phyloP scores from a whole-genome alignment of 495 filamentous ascomycete species.

The Tuber borchii region DNA sequence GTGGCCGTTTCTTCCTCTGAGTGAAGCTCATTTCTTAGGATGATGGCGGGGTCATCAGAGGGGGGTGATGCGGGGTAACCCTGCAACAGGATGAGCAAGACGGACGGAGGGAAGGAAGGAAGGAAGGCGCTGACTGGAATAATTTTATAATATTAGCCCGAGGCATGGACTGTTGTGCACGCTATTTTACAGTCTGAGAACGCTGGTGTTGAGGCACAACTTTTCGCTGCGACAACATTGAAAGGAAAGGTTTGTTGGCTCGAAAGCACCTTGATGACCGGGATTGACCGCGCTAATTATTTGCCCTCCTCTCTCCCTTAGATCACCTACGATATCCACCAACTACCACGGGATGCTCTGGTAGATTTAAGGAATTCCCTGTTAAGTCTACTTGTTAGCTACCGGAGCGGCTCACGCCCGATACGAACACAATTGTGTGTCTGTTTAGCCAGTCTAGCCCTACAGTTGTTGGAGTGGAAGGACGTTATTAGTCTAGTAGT shows the following conservation, averaged over 20 bases:
- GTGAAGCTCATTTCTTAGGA: constrained; percentile 28
- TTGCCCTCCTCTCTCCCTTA: constrained; percentile 37
- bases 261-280: constrained; percentile 11
- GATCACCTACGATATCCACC: constrained; percentile 79
- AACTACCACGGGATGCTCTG: constrained; percentile 70
- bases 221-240: constrained; percentile 93
- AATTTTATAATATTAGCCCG: constrained; percentile 51
- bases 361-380: constrained; percentile 73
- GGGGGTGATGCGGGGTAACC: constrained; percentile 40
- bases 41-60: constrained; percentile 35
- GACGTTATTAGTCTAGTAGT: constrained; percentile 80
- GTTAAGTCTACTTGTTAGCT: constrained; percentile 67
- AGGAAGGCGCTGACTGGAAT: constrained; percentile 39
- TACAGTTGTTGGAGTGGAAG: constrained; percentile 95
- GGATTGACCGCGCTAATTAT: neutral
- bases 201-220: constrained; percentile 70
- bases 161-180: constrained; percentile 85
- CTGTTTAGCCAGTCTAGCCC: constrained; percentile 83
- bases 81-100: constrained; percentile 31
- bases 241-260: constrained; percentile 79
- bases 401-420: constrained; percentile 75
- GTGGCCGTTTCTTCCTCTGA: constrained; percentile 28
- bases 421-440: constrained; percentile 93
- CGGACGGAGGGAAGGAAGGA: constrained; percentile 24
- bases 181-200: constrained; percentile 69